phyloP scores from a whole-genome alignment of 495 filamentous ascomycete species.

The Hypoxylon lienhwacheense region DNA sequence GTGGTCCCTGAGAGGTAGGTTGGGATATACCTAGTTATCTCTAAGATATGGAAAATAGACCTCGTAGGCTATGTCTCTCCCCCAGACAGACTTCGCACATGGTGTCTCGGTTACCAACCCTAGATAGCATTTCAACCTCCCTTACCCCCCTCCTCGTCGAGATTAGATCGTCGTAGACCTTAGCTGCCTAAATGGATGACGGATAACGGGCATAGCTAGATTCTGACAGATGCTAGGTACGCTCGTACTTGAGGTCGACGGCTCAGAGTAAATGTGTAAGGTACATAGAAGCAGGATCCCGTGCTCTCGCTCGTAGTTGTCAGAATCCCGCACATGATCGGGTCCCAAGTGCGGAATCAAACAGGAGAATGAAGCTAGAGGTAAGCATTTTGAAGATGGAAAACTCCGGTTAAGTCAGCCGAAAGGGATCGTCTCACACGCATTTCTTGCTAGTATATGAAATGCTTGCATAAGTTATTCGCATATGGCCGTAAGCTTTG shows the following conservation, averaged over 20 bases:
- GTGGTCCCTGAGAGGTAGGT: conserved; percentile 1
- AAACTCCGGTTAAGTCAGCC: background rate
- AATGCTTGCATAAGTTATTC: conserved; percentile 1
- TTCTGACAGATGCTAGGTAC: background rate
- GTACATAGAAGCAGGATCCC: conserved; percentile 19
- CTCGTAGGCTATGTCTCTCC: background rate
- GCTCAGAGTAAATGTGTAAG: background rate
- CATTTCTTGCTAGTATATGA: background rate
- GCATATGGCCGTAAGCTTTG: conserved; percentile 10
- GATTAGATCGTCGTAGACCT: conserved; percentile 11
- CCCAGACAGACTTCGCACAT: conserved; percentile 21
- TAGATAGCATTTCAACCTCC: background rate
- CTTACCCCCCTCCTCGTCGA: background rate
- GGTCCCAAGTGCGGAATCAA: conserved; percentile 12
- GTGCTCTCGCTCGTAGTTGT: conserved; percentile 19
- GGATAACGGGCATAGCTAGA: conserved; percentile 1
- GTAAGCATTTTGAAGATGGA: conserved; percentile 1
- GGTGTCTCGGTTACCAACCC: conserved; percentile 15
- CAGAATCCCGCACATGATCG: conserved; percentile 6
- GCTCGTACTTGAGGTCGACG: conserved; percentile 10
- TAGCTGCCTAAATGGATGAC: conserved; percentile 3
- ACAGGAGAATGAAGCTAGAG: conserved; percentile 9
- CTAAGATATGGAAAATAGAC: background rate
- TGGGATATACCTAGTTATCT: background rate
- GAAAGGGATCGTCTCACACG: background rate